A percentile compares a stretch with the other conserved stretches of the same genome.
phyloP scores from a whole-genome alignment of 768 basidiomycete species.

The Fistulinella prunicolor region DNA sequence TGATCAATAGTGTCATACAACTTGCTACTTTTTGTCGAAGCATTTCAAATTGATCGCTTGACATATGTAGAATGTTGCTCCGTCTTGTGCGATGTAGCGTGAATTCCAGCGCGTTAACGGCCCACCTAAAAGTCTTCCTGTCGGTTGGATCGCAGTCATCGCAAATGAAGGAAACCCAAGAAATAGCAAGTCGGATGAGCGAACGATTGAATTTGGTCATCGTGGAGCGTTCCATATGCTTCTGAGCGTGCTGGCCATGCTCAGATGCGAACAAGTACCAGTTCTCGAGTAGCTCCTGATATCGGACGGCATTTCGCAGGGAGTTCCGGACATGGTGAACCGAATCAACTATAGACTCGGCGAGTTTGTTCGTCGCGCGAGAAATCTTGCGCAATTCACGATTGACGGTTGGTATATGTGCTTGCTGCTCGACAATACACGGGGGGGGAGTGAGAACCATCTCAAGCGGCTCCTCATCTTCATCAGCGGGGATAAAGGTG shows the following conservation, averaged over 20 bases:
- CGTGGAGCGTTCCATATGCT: slow-evolving; percentile 76
- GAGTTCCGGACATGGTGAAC: slow-evolving; percentile 81
- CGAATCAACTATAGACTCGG: slow-evolving; percentile 90
- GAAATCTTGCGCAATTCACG: slow-evolving; percentile 86
- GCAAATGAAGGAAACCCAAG: slow-evolving; percentile 98
- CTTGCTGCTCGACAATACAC: slow-evolving; percentile 75
- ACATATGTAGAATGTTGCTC: slow-evolving; percentile 85
- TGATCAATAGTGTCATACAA: slow-evolving; percentile 95
- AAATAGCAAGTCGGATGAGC: slow-evolving; percentile 87
- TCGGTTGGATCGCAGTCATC: slow-evolving; percentile 97
- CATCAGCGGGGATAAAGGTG: slow-evolving; percentile 58
- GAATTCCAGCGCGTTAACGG: slow-evolving; percentile 93
- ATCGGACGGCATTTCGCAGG: slow-evolving; percentile 54
- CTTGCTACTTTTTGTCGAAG: slow-evolving; percentile 88
- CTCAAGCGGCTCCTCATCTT: slow-evolving; percentile 55
- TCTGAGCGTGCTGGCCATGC: slow-evolving; percentile 86
- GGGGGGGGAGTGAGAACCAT: slow-evolving; percentile 39
- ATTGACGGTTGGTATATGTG: slow-evolving; percentile 88
- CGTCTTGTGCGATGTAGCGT: slow-evolving; percentile 83
- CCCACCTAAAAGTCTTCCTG: slow-evolving; percentile 96
- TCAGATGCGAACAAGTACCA: slow-evolving; percentile 98
- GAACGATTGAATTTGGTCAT: slow-evolving; percentile 76
- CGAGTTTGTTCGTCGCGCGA: slow-evolving; percentile 85
- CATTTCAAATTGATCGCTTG: slow-evolving; percentile 85
- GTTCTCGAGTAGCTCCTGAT: slow-evolving; percentile 85